These are phyloP conservation scores for Earliella scabrosa DNA, from an alignment of 1,284 basidiomycete genomes.

Conservation along the genomic window DNA sequence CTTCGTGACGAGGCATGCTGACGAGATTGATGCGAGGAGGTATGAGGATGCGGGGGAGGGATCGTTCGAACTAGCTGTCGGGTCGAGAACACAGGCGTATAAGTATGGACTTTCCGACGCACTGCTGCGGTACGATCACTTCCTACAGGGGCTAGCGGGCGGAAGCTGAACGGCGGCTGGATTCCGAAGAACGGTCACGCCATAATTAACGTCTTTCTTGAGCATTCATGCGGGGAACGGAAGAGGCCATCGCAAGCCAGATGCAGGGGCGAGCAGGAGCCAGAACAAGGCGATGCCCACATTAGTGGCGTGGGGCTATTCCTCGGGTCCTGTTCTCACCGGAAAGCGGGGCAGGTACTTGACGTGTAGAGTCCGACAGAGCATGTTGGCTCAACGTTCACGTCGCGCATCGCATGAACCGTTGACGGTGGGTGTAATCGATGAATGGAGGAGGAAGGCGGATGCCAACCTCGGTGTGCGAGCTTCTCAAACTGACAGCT, in stretches of 20 bases:
- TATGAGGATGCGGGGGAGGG: not conserved
- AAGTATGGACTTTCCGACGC: not conserved
- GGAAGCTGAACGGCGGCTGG: too few species aligned
- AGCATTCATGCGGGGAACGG: not conserved
- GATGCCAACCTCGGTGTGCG: too few species aligned
- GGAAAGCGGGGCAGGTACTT: not conserved
- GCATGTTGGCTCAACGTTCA: too few species aligned
- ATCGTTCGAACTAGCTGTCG: not conserved
- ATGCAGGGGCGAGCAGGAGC: not conserved
- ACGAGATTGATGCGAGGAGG: not conserved
- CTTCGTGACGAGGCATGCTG: slow-evolving; percentile 18
- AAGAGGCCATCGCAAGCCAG: not conserved
- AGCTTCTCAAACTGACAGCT: too few species aligned
- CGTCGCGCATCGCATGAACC: too few species aligned
- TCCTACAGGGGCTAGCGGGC: not conserved
- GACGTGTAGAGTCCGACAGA: not conserved
- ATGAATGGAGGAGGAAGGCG: too few species aligned
- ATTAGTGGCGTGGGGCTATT: not conserved
- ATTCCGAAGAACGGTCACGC: not conserved
- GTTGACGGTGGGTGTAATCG: too few species aligned
- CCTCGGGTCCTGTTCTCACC: not conserved
- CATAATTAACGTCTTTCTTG: too few species aligned
- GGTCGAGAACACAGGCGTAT: not conserved
- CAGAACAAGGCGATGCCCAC: not conserved
- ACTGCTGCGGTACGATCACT: not conserved